Conservation (phyloP, 164 flowering plant species). For the Liriodendron chinense region DNA sequence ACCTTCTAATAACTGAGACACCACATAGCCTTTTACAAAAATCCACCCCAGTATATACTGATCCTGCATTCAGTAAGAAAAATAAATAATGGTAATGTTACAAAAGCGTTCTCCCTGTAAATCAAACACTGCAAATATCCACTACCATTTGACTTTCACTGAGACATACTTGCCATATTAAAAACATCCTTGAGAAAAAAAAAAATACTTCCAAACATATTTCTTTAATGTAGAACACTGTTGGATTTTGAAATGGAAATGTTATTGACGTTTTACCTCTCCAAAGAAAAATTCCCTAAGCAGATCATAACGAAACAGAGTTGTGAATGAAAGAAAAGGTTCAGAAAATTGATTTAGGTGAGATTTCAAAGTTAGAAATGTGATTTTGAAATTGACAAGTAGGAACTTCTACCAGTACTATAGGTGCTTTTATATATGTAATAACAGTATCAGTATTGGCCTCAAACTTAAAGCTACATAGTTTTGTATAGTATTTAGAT, state of each 20-base stretch:
- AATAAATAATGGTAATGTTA: not conserved
- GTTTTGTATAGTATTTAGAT: not conserved
- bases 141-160: not conserved
- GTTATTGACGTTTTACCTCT: not conserved
- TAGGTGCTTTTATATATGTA: not conserved
- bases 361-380: not conserved
- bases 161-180: not conserved
- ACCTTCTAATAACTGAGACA: slow-evolving; percentile 95
- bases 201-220: not conserved
- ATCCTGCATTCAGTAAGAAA: slow-evolving; percentile 46
- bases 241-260: not conserved
- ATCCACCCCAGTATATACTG: slow-evolving; percentile 97
- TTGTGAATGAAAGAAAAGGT: not conserved
- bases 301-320: not conserved
- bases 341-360: not conserved
- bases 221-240: not conserved
- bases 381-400: not conserved
- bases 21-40: slow-evolving; percentile 98
- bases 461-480: not conserved
- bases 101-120: not conserved
- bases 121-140: not conserved
- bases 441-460: not conserved
- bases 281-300: not conserved
- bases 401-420: not conserved
- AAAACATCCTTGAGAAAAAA: not conserved